Evolutionary conservation across 1,139 yeast species (phyloP), one percentile per base, ranked within the genome.

Genomic region (Saccharomyces hybrid): DNA sequence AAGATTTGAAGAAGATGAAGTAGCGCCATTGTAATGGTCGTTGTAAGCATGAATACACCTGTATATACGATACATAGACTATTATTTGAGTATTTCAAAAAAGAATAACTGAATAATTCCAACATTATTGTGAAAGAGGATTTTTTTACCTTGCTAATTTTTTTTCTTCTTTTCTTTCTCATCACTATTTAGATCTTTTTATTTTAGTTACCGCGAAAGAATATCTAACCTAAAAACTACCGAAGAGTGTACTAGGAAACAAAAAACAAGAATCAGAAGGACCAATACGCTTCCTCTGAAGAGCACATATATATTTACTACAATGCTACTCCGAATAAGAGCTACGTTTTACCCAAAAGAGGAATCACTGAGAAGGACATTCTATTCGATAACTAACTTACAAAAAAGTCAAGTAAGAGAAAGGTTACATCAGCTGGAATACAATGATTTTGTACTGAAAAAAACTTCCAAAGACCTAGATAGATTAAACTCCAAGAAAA

Each of bases 1-100:
- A 0, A 79, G 80, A 5, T 76, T 78, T 26, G 74, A 77, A 53
- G 78, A 78, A 27, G 88, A 83, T 63, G 73, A 76, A 41, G 75
- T 76, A 2, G 73, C 75, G 59, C 76, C 79, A 42, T 65, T 71
- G 13, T 49, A 50, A 13, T 32, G 34, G 23, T 31, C 11, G n/a
- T 42, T 44, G 16, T 13, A 29, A 26, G n/a, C 11, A 5, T 44
- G 20, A 42, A 42, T 9, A 51, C 34, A 47, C 51, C 46, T 47
- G 28, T 29, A 51, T 25, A 50, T 47, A 28, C 44, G 11, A 38
- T 38, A 9, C 25, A 20, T 38, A 38, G 11, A 14, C 8, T 14
- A 34, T 25, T 44, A 31, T 26, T 32, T 31, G 47, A 38, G 44
- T 42, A 42, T 26, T 48, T 48, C 6, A 11, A 14, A 34, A 11